Conservation (phyloP, 805 yeast species). For the Candida railenensis region DNA sequence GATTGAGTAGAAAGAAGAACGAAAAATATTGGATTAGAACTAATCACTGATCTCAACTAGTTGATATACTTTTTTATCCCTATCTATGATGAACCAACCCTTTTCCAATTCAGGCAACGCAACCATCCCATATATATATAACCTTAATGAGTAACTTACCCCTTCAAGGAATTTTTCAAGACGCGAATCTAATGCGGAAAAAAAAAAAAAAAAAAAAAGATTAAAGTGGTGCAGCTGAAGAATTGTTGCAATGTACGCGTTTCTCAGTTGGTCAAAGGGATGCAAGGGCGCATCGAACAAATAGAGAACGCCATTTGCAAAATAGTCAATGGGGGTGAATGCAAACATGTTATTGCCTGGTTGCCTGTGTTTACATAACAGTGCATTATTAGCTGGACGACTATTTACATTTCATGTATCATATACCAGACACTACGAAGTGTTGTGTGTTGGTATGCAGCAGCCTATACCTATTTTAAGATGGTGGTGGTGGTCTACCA, state of each 20-base stretch:
- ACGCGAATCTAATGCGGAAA: constrained; percentile 2
- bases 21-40: too few relatives aligned
- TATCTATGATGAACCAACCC: background rate
- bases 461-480: too few relatives aligned
- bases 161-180: constrained; percentile 6
- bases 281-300: background rate
- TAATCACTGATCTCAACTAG: background rate
- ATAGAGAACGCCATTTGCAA: background rate
- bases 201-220: constrained; percentile 1
- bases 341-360: background rate
- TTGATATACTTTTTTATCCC: background rate
- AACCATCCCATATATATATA: constrained; percentile 1
- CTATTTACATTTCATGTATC: too few relatives aligned
- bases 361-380: background rate
- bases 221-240: background rate
- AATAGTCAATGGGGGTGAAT: background rate
- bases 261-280: background rate
- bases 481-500: too few relatives aligned
- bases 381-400: too few relatives aligned
- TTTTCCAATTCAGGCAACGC: background rate
- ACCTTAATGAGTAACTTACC: background rate
- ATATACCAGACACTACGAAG: too few relatives aligned
- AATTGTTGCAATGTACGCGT: background rate
- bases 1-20: background rate
- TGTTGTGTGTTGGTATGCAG: too few relatives aligned